phyloP scores from a whole-genome alignment of 2,329 filamentous ascomycete genomes.

The Erysiphe pulchra region DNA sequence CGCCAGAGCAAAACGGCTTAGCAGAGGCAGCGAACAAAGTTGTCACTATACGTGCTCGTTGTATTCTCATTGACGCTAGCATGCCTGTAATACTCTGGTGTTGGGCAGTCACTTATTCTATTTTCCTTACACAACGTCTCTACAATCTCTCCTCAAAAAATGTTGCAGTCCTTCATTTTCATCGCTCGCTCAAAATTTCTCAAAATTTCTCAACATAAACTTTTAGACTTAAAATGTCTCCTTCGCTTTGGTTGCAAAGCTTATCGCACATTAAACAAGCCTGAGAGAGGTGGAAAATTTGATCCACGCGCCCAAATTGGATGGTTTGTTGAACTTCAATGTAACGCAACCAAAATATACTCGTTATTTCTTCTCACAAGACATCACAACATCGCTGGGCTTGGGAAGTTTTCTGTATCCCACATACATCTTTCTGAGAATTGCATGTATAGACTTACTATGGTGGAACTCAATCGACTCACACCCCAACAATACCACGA shows the following conservation, averaged over 20 bases:
- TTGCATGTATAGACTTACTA: neutral
- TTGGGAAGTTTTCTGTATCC: neutral
- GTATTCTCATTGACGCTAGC: neutral
- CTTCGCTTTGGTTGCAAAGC: constrained; percentile 1
- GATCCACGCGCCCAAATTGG: neutral
- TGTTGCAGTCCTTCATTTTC: neutral
- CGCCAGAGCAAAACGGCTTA: neutral
- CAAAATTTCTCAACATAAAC: neutral
- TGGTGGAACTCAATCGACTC: neutral
- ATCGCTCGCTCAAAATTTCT: neutral
- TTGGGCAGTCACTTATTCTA: neutral
- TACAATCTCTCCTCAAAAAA: neutral
- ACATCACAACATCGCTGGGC: neutral
- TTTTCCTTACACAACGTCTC: neutral
- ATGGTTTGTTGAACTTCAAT: neutral
- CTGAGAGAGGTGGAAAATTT: neutral
- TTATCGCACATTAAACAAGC: neutral
- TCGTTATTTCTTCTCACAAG: neutral
- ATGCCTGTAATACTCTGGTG: neutral
- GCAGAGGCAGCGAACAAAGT: neutral
- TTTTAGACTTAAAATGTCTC: neutral
- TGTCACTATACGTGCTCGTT: neutral
- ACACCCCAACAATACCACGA: neutral
- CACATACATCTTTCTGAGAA: neutral
- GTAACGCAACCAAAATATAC: neutral